These are phyloP conservation scores for Citrullus amarus DNA, from an alignment of 306 rosid species.

Conservation along the genomic window DNA sequence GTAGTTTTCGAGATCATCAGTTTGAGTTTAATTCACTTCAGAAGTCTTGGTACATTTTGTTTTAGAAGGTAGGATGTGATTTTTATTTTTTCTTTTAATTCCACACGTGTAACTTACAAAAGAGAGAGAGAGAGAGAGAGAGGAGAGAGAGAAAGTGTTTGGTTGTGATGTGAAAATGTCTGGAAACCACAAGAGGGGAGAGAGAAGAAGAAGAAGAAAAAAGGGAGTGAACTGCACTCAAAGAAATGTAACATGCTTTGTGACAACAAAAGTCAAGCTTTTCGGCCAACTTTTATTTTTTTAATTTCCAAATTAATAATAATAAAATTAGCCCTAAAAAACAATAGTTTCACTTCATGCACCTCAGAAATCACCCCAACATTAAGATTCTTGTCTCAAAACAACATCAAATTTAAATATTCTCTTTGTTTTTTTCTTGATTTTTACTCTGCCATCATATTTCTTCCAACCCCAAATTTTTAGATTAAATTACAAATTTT, in stretches of 20 bases:
- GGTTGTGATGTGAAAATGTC: background rate
- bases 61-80: no score
- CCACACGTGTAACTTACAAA: background rate
- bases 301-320: slow-evolving; percentile 4
- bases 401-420: background rate
- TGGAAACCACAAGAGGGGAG: background rate
- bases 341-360: background rate
- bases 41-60: no score
- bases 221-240: slow-evolving; percentile 84
- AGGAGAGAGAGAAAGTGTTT: background rate
- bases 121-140: background rate
- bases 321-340: background rate
- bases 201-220: background rate
- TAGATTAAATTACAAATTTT: no score
- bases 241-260: slow-evolving; percentile 40
- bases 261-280: slow-evolving; percentile 89
- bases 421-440: slow-evolving; percentile 13
- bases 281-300: slow-evolving; percentile 65
- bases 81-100: background rate
- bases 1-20: background rate
- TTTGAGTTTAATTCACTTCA: no score
- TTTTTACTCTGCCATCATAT: slow-evolving; percentile 15
- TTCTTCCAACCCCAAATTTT: no score
- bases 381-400: slow-evolving; percentile 3
- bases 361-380: background rate